These are phyloP conservation scores for Talaromyces sp. DNA, from an alignment of 2,329 filamentous ascomycete genomes.

Conservation along the genomic window DNA sequence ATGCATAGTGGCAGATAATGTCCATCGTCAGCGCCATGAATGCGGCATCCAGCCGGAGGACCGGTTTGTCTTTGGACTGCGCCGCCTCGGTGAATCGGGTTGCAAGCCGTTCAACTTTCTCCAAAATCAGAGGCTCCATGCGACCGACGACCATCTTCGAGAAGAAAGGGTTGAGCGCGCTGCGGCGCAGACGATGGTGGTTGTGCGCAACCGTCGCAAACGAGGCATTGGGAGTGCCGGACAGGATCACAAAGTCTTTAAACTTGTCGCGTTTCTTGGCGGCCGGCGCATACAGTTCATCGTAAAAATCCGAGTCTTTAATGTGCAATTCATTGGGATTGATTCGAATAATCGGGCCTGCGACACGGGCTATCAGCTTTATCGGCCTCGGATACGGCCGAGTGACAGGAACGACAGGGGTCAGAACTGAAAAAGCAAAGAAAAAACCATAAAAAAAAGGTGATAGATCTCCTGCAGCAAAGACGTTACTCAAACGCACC, in stretches of 20 bases:
- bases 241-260: slow-evolving; percentile 13
- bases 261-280: slow-evolving; percentile 25
- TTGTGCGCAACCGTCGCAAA: slow-evolving; percentile 20
- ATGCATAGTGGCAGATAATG: slow-evolving; percentile 36
- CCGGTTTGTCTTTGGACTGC: slow-evolving; percentile 5
- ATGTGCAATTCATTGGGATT: slow-evolving; percentile 31
- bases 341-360: slow-evolving; percentile 31
- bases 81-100: slow-evolving; percentile 19
- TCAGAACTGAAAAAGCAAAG: background rate
- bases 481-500: slow-evolving; percentile 16
- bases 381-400: background rate
- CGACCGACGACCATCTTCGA: slow-evolving; percentile 31
- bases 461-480: background rate
- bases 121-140: slow-evolving; percentile 34
- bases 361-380: background rate
- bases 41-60: slow-evolving; percentile 21
- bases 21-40: slow-evolving; percentile 30
- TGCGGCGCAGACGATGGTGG: slow-evolving; percentile 21
- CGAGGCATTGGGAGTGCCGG: slow-evolving; percentile 15
- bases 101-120: slow-evolving; percentile 28
- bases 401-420: background rate
- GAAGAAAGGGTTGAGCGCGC: slow-evolving; percentile 17
- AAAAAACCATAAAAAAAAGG: background rate
- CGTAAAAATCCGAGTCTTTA: slow-evolving; percentile 28
- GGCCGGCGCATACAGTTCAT: slow-evolving; percentile 27